Evolutionary conservation across 73 alveolate species (phyloP), one percentile per base, ranked within the genome.

Genomic region (Paramecium bursaria): DNA sequence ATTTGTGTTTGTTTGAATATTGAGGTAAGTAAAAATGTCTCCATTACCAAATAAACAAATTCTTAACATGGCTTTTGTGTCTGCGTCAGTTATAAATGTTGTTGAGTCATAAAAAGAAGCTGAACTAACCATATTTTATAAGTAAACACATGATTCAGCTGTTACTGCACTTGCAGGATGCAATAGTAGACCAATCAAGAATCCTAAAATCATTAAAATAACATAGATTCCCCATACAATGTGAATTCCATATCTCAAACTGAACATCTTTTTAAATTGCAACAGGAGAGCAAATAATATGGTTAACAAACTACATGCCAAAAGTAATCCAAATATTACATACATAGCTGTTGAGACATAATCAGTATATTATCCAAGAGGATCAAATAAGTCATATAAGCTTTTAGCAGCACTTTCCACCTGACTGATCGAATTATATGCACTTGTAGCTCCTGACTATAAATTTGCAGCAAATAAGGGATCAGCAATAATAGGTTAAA

Each of bases 161-260:
- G 35, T 39, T 3, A 67, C 22, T 3, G 44, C 82, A 19, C 60
- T 39, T 14, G 82, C 23, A 9, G 82, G 82, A 67, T 67, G 82
- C 44, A 67, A 39, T 0, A 67, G 21, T 6, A 67, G 13, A 67
- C 60, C 82, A 11, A 67, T 1, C 2, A 67, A 7, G 48, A 67
- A 67, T 4, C 82, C 26, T 19, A 67, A 35, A 3, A 67, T 67
- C 82, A 67, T 67, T 47, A 67, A 67, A 31, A 67, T 33, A 23
- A 67, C 82, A 67, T 67, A 67, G 0, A 67, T 33, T 2, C 82
- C 19, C 82, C 82, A 67, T 21, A 57, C 27, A 67, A 67, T 25
- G 21, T 67, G 82, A 9, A 67, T 10, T 39, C 33, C 33, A 3
- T 57, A 53, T 67, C 82, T 67, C 27, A 67, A n/a, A 21, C 22